Conservation (phyloP, 2,329 filamentous ascomycete genomes). For the Venturia aucupariae region DNA sequence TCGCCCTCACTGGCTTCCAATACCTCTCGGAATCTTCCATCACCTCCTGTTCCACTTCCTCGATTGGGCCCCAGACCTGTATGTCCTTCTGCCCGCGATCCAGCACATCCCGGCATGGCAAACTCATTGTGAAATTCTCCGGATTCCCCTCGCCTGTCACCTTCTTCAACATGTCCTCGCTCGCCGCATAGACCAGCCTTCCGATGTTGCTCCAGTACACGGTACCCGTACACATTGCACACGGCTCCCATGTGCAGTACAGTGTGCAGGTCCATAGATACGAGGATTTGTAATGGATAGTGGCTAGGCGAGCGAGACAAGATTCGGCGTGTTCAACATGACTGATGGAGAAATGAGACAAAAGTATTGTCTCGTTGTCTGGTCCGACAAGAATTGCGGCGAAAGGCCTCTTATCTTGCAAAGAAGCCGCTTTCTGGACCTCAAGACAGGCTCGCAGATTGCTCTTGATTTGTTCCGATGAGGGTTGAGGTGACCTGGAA, state of each 20-base stretch:
- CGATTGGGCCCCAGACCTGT: conserved; percentile 41
- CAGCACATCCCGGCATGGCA: conserved; percentile 41
- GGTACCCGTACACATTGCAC: conserved; percentile 43
- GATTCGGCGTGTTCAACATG: conserved; percentile 46
- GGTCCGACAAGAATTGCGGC: conserved; percentile 40
- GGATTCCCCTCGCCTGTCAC: conserved; percentile 40
- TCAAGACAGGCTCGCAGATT: conserved; percentile 32
- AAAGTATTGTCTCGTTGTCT: conserved; percentile 40
- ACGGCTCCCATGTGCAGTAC: conserved; percentile 47
- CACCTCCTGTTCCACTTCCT: conserved; percentile 35
- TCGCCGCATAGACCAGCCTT: conserved; percentile 41
- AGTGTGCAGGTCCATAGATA: conserved; percentile 43
- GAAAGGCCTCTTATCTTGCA: conserved; percentile 42
- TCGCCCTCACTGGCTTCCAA: conserved; percentile 27
- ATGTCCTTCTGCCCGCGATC: conserved; percentile 40
- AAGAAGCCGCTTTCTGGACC: conserved; percentile 36
- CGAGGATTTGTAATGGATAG: conserved; percentile 38
- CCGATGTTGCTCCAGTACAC: conserved; percentile 47
- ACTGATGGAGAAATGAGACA: conserved; percentile 42
- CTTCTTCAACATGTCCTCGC: conserved; percentile 37
- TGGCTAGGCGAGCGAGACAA: conserved; percentile 40
- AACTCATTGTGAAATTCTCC: conserved; percentile 45
- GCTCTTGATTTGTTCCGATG: conserved; percentile 30
- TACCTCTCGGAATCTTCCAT: conserved; percentile 38
- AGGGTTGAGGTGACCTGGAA: conserved; percentile 26